Evolutionary conservation across 1,139 yeast species (phyloP), one percentile per base, ranked within the genome.

Genomic region (Pneumocystis carinii): DNA sequence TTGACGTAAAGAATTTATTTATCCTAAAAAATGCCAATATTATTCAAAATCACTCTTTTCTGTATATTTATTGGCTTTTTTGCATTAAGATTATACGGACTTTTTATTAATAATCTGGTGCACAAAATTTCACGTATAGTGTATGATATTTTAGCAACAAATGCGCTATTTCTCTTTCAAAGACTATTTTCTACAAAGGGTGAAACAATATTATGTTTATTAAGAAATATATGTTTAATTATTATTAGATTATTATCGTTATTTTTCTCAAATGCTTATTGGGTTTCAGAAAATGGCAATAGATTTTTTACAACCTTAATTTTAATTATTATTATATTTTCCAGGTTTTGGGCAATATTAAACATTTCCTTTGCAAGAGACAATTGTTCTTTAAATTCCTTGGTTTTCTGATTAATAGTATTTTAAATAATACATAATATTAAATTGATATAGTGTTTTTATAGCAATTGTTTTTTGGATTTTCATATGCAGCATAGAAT

Each of bases 401-500:
- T 83, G 39, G 80, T 83, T 27, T 82, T 79, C 70, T 83, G 80
- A 67, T 76, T 82, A n/a, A 37, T 36, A 15, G 36, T 57, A 57
- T 76, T 36, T 24, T 42, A 42, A 19, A 42, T 19, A 42, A 19
- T 42, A 19, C 14, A 19, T 42, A 19, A 4, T 42, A 42, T 19
- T 39, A 24, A 15, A 19, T 19, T 17, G 35, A 32, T 32, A 32
- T 32, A 19, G 19, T 17, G 15, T 19, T 42, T 19, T 42, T 19
- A 32, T 72, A 82, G 62, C 81, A 81, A 70, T 76, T 83, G 6
- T 78, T 83, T 66, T 82, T 83, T 70, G 86, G 86, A 0, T 83
- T 81, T 70, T 82, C 86, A 0, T 85, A 86, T 0, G 81, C 84
- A 0, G 85, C 83, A 1, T 83, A 86, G 86, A 76, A 78, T 62